Evolutionary conservation across 148 eudicot species (phyloP).

Genomic region (Polygonum maritimum): DNA sequence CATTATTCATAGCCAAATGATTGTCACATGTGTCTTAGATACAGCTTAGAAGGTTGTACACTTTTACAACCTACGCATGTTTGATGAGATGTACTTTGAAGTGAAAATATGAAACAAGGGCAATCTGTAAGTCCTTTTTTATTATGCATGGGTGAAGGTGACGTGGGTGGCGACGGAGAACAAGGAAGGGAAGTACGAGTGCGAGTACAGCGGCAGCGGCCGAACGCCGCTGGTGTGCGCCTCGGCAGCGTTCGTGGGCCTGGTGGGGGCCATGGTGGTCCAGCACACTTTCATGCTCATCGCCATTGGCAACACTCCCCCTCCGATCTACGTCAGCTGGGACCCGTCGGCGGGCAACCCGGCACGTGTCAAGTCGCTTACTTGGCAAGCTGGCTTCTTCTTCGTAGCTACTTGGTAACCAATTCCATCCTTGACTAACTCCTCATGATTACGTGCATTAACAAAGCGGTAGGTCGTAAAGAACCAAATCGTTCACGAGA

Average conservation of each 20-base stretch:
- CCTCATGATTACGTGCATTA: neutral
- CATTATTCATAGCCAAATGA: neutral
- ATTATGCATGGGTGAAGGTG: conserved; percentile 17
- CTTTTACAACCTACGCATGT: no score
- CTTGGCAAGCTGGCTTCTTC: conserved; percentile 83
- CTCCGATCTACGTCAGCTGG: conserved; percentile 46
- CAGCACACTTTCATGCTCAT: conserved; percentile 47
- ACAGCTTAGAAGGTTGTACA: no score
- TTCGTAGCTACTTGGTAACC: conserved; percentile 80
- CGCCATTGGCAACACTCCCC: conserved; percentile 46
- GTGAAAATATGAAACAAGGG: no score
- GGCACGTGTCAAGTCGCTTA: conserved; percentile 33
- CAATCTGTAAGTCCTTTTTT: neutral
- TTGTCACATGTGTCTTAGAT: neutral
- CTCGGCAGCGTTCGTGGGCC: conserved; percentile 25
- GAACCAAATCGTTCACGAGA: no score
- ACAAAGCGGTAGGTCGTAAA: no score
- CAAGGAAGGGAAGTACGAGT: conserved; percentile 20
- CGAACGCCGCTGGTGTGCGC: conserved; percentile 36
- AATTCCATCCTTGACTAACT: neutral
- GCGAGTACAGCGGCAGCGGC: conserved; percentile 34
- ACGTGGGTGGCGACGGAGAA: conserved; percentile 19
- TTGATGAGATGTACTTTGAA: no score
- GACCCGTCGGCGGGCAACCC: conserved; percentile 35
- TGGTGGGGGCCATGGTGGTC: conserved; percentile 37